Evolutionary conservation across 2,329 filamentous ascomycete species (phyloP).

Genomic region (Aspergillus amoenus): DNA sequence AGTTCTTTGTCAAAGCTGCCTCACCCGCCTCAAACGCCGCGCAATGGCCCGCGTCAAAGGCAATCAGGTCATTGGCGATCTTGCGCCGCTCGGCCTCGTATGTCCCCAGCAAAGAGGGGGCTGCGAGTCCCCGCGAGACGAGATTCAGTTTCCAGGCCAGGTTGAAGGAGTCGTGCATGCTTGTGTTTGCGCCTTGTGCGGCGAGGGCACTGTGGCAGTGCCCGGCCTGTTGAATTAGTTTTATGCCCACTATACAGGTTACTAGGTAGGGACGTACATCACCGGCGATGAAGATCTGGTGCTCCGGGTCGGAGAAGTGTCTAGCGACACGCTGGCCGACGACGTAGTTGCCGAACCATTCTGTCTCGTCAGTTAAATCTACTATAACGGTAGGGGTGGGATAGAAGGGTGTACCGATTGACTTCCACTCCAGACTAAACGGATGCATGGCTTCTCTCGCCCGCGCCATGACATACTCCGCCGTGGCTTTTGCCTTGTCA

Average conservation of each 20-base stretch:
- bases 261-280: slow-evolving; percentile 32
- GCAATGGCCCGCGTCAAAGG: slow-evolving; percentile 44
- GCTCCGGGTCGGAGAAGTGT: slow-evolving; percentile 44
- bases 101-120: slow-evolving; percentile 23
- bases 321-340: slow-evolving; percentile 51
- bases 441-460: slow-evolving; percentile 46
- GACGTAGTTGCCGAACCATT: slow-evolving; percentile 54
- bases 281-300: slow-evolving; percentile 50
- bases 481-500: slow-evolving; percentile 44
- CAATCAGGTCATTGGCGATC: slow-evolving; percentile 32
- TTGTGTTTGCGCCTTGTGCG: slow-evolving; percentile 37
- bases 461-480: slow-evolving; percentile 67
- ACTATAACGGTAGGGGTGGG: background rate
- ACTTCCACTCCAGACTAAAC: slow-evolving; percentile 46
- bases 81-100: slow-evolving; percentile 34
- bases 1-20: slow-evolving; percentile 65
- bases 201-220: slow-evolving; percentile 34
- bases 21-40: slow-evolving; percentile 61
- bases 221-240: slow-evolving; percentile 22
- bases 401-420: slow-evolving; percentile 5
- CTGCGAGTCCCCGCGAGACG: slow-evolving; percentile 25
- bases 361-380: slow-evolving; percentile 16
- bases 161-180: slow-evolving; percentile 38
- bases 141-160: slow-evolving; percentile 38
- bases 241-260: no score